phyloP scores from a whole-genome alignment of 1,284 basidiomycete species.

The Grifola frondosa region DNA sequence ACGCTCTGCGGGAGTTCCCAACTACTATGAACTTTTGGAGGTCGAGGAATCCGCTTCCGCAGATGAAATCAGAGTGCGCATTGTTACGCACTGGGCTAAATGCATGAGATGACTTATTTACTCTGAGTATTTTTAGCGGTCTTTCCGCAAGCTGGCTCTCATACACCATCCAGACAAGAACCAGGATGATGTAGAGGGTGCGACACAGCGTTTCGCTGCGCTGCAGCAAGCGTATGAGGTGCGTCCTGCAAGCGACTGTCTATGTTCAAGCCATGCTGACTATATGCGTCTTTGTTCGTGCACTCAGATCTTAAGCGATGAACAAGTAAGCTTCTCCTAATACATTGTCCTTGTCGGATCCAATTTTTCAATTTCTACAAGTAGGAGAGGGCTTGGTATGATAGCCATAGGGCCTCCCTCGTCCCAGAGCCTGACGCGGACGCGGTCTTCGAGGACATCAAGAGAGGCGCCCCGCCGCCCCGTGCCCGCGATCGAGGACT shows the following conservation, averaged over 20 bases:
- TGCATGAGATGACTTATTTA: neutral
- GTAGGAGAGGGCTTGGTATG: slow-evolving; percentile 98
- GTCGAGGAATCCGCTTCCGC: slow-evolving; percentile 77
- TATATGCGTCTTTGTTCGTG: slow-evolving; percentile 5
- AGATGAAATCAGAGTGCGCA: slow-evolving; percentile 83
- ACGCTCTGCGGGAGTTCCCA: slow-evolving; percentile 36
- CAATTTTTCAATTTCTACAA: slow-evolving; percentile 30
- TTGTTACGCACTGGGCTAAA: slow-evolving; percentile 3
- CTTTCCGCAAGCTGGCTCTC: slow-evolving; percentile 82
- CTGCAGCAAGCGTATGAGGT: slow-evolving; percentile 97
- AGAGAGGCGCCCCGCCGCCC: slow-evolving; percentile 67
- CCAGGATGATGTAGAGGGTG: slow-evolving; percentile 76
- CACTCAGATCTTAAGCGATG: slow-evolving; percentile 82
- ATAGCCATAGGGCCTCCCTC: slow-evolving; percentile 89
- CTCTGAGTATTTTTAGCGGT: slow-evolving; percentile 48
- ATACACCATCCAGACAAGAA: slow-evolving; percentile 93
- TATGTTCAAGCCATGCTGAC: neutral
- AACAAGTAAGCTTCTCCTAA: slow-evolving; percentile 63
- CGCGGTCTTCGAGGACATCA: slow-evolving; percentile 83
- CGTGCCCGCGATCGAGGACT: slow-evolving; percentile 77
- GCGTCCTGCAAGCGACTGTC: slow-evolving; percentile 6
- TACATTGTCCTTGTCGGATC: neutral
- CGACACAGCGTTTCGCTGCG: slow-evolving; percentile 85
- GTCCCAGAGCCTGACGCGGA: slow-evolving; percentile 81
- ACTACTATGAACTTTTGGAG: slow-evolving; percentile 82